Conservation (phyloP, 2,329 filamentous ascomycete genomes). For the Aspergillus calidoustus region DNA sequence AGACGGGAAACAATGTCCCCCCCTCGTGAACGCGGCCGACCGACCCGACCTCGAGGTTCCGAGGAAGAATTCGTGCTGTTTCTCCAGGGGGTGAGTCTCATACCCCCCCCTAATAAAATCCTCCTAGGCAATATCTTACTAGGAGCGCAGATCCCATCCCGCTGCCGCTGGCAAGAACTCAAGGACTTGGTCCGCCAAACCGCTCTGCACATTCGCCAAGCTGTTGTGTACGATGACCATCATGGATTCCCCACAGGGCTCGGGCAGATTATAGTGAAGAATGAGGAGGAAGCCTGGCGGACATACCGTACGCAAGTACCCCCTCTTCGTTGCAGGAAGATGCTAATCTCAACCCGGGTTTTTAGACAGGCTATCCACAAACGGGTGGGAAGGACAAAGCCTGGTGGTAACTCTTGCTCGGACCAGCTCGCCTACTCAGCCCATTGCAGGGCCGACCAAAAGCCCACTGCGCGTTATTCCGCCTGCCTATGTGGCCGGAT, state of each 20-base stretch:
- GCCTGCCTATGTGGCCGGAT: conserved; percentile 35
- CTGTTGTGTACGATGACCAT: conserved; percentile 50
- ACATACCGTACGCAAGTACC: conserved; percentile 42
- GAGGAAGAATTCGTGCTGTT: conserved; percentile 53
- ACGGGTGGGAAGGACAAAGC: conserved; percentile 50
- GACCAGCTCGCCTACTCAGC: conserved; percentile 45
- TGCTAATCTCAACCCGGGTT: conserved; percentile 19
- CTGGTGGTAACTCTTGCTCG: conserved; percentile 48
- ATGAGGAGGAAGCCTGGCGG: conserved; percentile 50
- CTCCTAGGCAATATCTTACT: conserved; percentile 19
- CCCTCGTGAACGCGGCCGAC: conserved; percentile 39
- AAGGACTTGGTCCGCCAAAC: conserved; percentile 52
- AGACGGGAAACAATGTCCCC: conserved; percentile 33
- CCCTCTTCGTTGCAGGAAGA: not conserved
- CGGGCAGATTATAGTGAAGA: conserved; percentile 51
- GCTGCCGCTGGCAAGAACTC: conserved; percentile 51
- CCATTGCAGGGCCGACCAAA: conserved; percentile 49
- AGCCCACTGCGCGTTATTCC: conserved; percentile 38
- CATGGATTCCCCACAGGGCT: conserved; percentile 49
- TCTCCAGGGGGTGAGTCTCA: conserved; percentile 45
- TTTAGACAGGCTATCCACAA: conserved; percentile 46
- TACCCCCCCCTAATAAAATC: not conserved
- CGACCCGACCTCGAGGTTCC: conserved; percentile 34
- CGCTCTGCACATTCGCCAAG: conserved; percentile 49
- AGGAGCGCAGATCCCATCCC: conserved; percentile 42